A percentile compares a stretch with the other conserved stretches of the same genome.
phyloP scores from a whole-genome alignment of 148 eudicot genomes.

The Heliamphora exappendiculata region DNA sequence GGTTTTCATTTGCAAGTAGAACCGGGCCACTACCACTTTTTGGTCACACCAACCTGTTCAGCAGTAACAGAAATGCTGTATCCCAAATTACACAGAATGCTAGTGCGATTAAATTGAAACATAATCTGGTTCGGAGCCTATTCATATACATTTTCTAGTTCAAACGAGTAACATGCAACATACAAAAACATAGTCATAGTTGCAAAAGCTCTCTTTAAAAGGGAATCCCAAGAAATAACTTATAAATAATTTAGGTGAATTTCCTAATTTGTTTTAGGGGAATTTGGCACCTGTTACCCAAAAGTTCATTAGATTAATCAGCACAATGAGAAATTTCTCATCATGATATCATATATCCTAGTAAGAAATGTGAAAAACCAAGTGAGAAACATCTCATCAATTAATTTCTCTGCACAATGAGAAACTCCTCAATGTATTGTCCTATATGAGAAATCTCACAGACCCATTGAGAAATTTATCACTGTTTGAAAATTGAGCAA shows the following conservation, averaged over 20 bases:
- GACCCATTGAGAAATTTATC: too few relatives aligned
- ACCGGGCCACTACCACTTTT: neutral
- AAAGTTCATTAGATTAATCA: too few relatives aligned
- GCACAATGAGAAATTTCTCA: too few relatives aligned
- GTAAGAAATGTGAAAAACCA: too few relatives aligned
- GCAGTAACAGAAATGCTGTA: neutral
- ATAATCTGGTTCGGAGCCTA: neutral
- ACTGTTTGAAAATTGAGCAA: too few relatives aligned
- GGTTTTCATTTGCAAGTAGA: neutral
- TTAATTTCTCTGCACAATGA: too few relatives aligned
- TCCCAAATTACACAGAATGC: neutral
- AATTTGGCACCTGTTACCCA: too few relatives aligned
- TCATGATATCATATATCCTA: too few relatives aligned
- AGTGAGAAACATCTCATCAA: too few relatives aligned
- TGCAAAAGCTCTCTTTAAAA: neutral
- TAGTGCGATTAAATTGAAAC: neutral
- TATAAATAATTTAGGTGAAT: neutral
- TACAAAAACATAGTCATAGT: neutral
- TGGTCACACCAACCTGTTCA: neutral
- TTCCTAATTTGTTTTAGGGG: neutral
- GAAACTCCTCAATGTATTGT: too few relatives aligned
- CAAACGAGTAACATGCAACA: neutral
- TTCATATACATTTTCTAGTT: neutral
- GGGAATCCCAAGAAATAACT: neutral
- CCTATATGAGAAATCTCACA: too few relatives aligned